Evolutionary conservation across 352 stramenopile genomes (phyloP), one percentile per base, ranked within the genome.

Genomic region (Globisporangium parvum): DNA sequence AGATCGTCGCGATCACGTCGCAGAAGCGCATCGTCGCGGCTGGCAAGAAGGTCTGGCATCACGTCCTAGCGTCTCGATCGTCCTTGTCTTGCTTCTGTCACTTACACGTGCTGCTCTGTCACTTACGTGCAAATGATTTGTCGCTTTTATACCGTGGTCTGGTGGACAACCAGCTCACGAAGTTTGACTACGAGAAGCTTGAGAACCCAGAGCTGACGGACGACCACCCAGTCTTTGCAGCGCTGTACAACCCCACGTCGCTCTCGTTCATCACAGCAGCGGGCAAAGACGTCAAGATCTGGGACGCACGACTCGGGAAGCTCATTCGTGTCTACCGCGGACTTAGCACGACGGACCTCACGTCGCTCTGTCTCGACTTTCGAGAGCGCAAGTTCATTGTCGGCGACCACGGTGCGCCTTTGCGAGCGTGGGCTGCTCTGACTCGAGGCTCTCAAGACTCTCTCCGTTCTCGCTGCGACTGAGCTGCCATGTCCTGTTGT

Each of bases 131-230:
- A 2, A 18, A 15, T n/a, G 1, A 28, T 26, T 12, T 2, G 11
- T 23, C n/a, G 26, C 26, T 28, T 28, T 5, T 5, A 5, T 28
- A 18, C 45, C 8, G 12, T 24, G 24, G 12, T 20, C 21, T 33
- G n/a, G 23, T 57, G 14, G 35, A 2, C 4, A 47, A 31, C 51
- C 11, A 81, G 70, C 66, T 93, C 49, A 66, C 75, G 33, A 81
- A 87, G 50, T 96, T 96, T 47, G 83, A 95, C 54, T 95, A 96
- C 60, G 80, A 94, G 50, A 92, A 93, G 53, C 70, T 95, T 2
- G 73, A 87, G 42, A 91, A 95, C 50, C 84, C 84, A 2, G 78
- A 96, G 58, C 68, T 92, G 37, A 94, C 81, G 6, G 86, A 95
- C 63, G 85, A 95, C 60, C 66, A 87, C 12, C 84, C 84, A 2